Percentiles rank a stretch among this genome's conserved stretches.
Evolutionary conservation across 768 basidiomycete species (phyloP).

Genomic region (Clitopilus passeckerianus): DNA sequence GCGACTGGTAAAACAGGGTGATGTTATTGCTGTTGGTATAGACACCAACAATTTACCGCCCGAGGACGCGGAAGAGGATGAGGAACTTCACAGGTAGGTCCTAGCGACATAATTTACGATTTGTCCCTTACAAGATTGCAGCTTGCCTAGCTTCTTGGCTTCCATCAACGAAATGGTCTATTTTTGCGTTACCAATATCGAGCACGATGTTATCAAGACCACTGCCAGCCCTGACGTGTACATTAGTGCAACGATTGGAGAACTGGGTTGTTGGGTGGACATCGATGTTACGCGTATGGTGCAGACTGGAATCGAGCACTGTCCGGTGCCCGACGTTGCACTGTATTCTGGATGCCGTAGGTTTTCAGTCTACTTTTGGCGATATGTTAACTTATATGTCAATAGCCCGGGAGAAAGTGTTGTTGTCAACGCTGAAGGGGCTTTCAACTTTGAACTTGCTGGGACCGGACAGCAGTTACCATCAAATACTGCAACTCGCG

Average conservation of each 20-base stretch:
- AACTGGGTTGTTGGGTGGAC: constrained; percentile 86
- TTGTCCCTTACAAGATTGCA: background rate
- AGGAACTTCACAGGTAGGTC: constrained; percentile 14
- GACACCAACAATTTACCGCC: constrained; percentile 37
- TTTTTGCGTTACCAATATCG: constrained; percentile 77
- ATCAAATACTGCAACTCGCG: constrained; percentile 50
- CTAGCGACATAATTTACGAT: background rate
- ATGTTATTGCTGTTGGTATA: constrained; percentile 64
- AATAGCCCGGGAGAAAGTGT: background rate
- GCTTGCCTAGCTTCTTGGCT: constrained; percentile 7
- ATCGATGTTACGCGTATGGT: constrained; percentile 65
- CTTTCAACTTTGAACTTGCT: constrained; percentile 18
- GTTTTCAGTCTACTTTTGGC: constrained; percentile 6
- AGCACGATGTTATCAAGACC: constrained; percentile 49
- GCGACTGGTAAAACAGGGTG: constrained; percentile 66
- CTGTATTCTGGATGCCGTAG: constrained; percentile 49
- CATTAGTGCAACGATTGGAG: constrained; percentile 53
- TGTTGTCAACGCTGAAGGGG: background rate
- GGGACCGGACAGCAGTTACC: constrained; percentile 30
- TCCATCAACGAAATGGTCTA: constrained; percentile 51
- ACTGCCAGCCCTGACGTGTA: constrained; percentile 36
- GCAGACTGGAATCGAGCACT: constrained; percentile 75
- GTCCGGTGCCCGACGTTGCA: constrained; percentile 48
- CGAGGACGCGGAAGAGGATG: background rate
- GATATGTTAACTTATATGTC: background rate